Conservation (phyloP, 2,329 filamentous ascomycete genomes). For the Fusarium sp. region DNA sequence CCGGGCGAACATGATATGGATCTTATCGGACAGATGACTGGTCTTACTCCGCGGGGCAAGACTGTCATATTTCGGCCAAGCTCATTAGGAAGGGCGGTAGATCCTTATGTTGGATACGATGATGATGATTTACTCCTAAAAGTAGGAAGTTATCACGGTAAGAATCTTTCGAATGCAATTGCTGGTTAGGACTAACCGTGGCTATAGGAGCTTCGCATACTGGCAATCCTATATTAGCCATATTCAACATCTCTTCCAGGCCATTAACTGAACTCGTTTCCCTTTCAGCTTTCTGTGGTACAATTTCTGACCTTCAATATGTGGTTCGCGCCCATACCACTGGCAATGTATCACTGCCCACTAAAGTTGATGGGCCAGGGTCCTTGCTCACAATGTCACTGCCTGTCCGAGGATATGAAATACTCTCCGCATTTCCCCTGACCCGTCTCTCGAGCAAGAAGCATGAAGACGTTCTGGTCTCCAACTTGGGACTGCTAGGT, state of each 20-base stretch:
- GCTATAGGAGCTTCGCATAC: conserved; percentile 64
- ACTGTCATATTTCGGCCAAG: conserved; percentile 87
- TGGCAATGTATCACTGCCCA: conserved; percentile 70
- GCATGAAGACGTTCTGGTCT: conserved; percentile 62
- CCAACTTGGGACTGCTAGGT: conserved; percentile 81
- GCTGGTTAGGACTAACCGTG: conserved; percentile 10
- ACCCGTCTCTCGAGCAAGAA: conserved; percentile 64
- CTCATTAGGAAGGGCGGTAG: conserved; percentile 77
- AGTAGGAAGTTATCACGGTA: conserved; percentile 82
- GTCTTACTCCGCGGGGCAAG: conserved; percentile 75
- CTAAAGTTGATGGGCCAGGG: conserved; percentile 58
- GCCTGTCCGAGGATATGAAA: conserved; percentile 78
- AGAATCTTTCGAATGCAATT: conserved; percentile 12
- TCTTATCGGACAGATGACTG: conserved; percentile 86
- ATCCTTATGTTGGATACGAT: conserved; percentile 81
- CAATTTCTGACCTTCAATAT: conserved; percentile 70
- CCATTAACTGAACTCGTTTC: conserved; percentile 77
- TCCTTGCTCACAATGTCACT: conserved; percentile 74
- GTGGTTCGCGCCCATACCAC: conserved; percentile 79
- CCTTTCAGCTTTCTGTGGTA: conserved; percentile 79
- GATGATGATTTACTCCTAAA: conserved; percentile 81
- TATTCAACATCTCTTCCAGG: conserved; percentile 83
- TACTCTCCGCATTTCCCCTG: conserved; percentile 80
- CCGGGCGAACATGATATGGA: conserved; percentile 83
- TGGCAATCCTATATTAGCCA: conserved; percentile 81